A percentile compares a stretch with the other conserved stretches of the same genome.
Evolutionary conservation across 148 eudicot species (phyloP).

Genomic region (Rhododendron ferrugineum): DNA sequence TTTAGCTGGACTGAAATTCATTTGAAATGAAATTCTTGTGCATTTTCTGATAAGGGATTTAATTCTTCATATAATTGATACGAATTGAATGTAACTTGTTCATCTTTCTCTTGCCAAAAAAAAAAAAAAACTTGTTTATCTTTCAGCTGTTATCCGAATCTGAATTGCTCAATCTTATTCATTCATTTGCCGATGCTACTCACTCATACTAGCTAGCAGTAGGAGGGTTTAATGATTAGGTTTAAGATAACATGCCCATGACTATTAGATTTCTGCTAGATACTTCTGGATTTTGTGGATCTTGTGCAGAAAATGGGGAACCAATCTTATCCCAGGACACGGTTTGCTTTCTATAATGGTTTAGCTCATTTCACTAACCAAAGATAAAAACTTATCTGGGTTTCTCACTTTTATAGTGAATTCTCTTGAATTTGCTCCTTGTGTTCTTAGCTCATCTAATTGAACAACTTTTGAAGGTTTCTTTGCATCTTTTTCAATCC

Average conservation of each 20-base stretch:
- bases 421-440: neutral
- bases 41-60: neutral
- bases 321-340: neutral
- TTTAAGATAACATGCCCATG: neutral
- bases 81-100: neutral
- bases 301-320: slow-evolving; percentile 1
- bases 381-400: neutral
- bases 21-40: neutral
- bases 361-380: neutral
- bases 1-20: neutral
- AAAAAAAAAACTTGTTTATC: neutral
- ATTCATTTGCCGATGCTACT: neutral
- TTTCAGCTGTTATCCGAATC: neutral
- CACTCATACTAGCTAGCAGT: neutral
- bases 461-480: slow-evolving; percentile 4
- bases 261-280: neutral
- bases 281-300: slow-evolving; percentile 2
- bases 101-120: neutral
- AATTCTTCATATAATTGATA: neutral
- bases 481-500: slow-evolving; percentile 9
- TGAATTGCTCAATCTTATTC: neutral
- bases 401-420: neutral
- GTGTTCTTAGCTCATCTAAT: slow-evolving; percentile 4
- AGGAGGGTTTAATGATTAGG: neutral
- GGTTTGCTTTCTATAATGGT: neutral